These are phyloP conservation scores for Oleoguttula mirabilis DNA, from an alignment of 495 filamentous ascomycete species.

Conservation along the genomic window DNA sequence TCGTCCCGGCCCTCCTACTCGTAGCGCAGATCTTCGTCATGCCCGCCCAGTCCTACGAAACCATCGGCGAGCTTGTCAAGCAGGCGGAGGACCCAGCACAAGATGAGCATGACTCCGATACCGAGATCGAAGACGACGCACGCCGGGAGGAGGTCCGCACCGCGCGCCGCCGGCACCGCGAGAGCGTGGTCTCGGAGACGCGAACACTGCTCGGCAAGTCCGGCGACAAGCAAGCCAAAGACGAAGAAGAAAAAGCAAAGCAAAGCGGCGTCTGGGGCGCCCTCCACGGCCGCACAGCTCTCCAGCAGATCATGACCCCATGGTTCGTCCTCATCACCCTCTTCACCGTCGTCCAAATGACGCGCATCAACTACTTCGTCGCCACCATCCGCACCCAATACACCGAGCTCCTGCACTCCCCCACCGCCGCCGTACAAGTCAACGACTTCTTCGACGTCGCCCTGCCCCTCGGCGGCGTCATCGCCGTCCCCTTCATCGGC, in stretches of 20 bases:
- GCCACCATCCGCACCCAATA: slow-evolving; percentile 84
- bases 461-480: slow-evolving; percentile 72
- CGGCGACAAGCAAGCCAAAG: slow-evolving; percentile 41
- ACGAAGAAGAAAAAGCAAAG: slow-evolving; percentile 48
- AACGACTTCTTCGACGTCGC: slow-evolving; percentile 84
- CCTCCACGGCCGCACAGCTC: slow-evolving; percentile 62
- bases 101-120: slow-evolving; percentile 36
- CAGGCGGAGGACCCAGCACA: slow-evolving; percentile 45
- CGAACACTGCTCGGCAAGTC: slow-evolving; percentile 53
- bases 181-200: slow-evolving; percentile 59
- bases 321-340: slow-evolving; percentile 83
- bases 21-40: slow-evolving; percentile 61
- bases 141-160: too few species aligned
- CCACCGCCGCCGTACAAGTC: slow-evolving; percentile 47
- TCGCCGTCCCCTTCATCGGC: slow-evolving; percentile 82
- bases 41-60: slow-evolving; percentile 76
- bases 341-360: slow-evolving; percentile 88
- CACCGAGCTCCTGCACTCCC: slow-evolving; percentile 55
- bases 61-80: slow-evolving; percentile 66
- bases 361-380: slow-evolving; percentile 94
- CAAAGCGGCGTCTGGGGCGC: slow-evolving; percentile 75
- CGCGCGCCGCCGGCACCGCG: slow-evolving; percentile 49
- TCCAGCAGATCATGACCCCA: slow-evolving; percentile 61
- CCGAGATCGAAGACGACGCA: slow-evolving; percentile 25
- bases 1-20: slow-evolving; percentile 60